A percentile compares a stretch with the other conserved stretches of the same genome.
Evolutionary conservation across 106 monocot species (phyloP).

Genomic region (Agapanthus africanus): DNA sequence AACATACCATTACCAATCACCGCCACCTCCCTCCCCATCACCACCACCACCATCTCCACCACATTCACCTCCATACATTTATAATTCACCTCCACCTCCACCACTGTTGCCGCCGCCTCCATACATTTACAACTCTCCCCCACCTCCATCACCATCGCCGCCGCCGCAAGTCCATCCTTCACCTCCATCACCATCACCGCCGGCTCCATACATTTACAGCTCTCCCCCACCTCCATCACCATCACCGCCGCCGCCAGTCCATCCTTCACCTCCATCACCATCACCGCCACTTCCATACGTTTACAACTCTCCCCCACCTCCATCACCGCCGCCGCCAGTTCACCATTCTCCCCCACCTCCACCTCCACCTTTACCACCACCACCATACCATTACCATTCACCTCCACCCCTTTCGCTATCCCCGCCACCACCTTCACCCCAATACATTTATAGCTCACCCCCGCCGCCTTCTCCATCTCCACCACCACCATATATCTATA

Average conservation of each 20-base stretch:
- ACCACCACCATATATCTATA: too few species aligned
- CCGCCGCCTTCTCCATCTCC: constrained; percentile 12
- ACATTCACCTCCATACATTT: too few species aligned
- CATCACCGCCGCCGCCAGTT: constrained; percentile 7
- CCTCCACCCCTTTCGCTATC: constrained; percentile 10
- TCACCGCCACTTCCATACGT: constrained; percentile 23
- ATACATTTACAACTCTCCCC: too few species aligned
- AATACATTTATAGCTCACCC: constrained; percentile 9
- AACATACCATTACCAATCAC: too few species aligned
- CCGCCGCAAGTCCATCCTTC: too few species aligned
- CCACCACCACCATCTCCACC: constrained; percentile 19
- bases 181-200: constrained; percentile 15
- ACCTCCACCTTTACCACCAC: constrained; percentile 13
- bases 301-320: constrained; percentile 18
- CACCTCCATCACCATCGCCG: constrained; percentile 3
- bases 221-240: constrained; percentile 22
- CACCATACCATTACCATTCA: background rate
- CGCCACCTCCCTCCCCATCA: constrained; percentile 11
- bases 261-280: constrained; percentile 23
- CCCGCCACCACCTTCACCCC: constrained; percentile 2
- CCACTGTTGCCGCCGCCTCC: too few species aligned
- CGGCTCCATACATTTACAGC: constrained; percentile 7
- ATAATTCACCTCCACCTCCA: constrained; percentile 11
- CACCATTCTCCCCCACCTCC: constrained; percentile 12
- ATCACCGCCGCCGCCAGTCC: constrained; percentile 4